Percentiles rank a stretch among this genome's conserved stretches.
Conservation (phyloP, 78 protist species). For the Anaeramoeba flamelloides region DNA sequence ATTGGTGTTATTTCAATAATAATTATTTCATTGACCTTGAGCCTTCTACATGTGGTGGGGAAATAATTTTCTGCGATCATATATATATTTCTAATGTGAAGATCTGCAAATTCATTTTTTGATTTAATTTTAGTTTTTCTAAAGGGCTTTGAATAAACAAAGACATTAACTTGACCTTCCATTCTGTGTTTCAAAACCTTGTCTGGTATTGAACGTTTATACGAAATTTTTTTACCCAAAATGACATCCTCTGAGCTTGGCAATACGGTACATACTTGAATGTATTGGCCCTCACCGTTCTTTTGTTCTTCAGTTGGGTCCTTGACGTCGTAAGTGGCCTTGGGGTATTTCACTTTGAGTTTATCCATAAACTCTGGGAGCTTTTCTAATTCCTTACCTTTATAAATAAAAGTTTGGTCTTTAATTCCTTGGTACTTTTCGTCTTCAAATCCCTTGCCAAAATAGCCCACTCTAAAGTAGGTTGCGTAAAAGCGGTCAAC, state of each 20-base stretch:
- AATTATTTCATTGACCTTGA: conserved; percentile 12
- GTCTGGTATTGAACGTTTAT: not conserved
- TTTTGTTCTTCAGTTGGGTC: conserved; percentile 23
- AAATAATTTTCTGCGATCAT: conserved; percentile 23
- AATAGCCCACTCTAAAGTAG: conserved; percentile 52
- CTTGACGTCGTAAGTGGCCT: conserved; percentile 28
- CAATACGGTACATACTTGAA: not conserved
- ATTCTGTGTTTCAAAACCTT: not conserved
- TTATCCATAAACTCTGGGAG: conserved; percentile 33
- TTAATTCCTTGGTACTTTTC: too few species aligned
- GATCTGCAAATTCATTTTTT: conserved; percentile 40
- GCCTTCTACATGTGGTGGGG: conserved; percentile 40
- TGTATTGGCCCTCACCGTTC: conserved; percentile 7
- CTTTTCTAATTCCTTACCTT: conserved; percentile 36
- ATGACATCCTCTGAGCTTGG: too few species aligned
- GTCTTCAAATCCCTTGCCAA: conserved; percentile 31
- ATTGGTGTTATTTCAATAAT: conserved; percentile 16
- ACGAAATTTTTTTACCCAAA: not conserved
- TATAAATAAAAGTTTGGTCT: conserved; percentile 43
- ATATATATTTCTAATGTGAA: conserved; percentile 33
- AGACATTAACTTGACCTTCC: not conserved
- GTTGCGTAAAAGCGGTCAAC: conserved; percentile 39
- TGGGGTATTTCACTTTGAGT: conserved; percentile 33
- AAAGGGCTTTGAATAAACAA: not conserved
- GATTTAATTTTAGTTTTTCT: conserved; percentile 6